Evolutionary conservation across 2,329 filamentous ascomycete species (phyloP).

Genomic region (Geosmithia flava): DNA sequence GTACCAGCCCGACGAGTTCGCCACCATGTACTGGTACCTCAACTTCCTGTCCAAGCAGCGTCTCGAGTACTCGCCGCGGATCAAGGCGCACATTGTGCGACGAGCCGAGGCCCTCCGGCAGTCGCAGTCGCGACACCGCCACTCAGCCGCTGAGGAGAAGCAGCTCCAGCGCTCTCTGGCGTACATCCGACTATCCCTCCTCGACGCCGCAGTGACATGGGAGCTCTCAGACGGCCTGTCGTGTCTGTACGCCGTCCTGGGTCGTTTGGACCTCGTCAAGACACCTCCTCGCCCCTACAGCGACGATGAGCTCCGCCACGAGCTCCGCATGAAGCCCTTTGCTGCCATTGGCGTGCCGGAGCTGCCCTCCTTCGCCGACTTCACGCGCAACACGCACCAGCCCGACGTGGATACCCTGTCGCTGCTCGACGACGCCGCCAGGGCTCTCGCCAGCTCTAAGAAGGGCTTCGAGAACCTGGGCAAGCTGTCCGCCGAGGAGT

Average conservation of each 20-base stretch:
- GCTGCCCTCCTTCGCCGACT: slow-evolving; percentile 52
- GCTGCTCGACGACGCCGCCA: slow-evolving; percentile 32
- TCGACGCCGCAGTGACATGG: slow-evolving; percentile 53
- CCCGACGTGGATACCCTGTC: slow-evolving; percentile 21
- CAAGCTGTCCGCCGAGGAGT: slow-evolving; percentile 35
- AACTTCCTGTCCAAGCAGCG: slow-evolving; percentile 59
- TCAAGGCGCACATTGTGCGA: slow-evolving; percentile 50
- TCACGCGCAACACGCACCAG: slow-evolving; percentile 29
- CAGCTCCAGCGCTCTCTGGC: slow-evolving; percentile 36
- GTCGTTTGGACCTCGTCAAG: slow-evolving; percentile 42
- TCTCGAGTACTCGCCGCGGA: slow-evolving; percentile 58
- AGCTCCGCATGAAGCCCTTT: slow-evolving; percentile 81
- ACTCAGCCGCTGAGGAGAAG: slow-evolving; percentile 17
- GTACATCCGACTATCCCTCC: slow-evolving; percentile 46
- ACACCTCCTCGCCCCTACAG: slow-evolving; percentile 49
- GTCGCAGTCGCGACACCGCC: slow-evolving; percentile 3
- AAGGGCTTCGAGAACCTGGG: slow-evolving; percentile 44
- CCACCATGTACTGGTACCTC: slow-evolving; percentile 86
- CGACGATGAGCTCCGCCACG: slow-evolving; percentile 57
- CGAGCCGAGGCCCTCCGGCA: slow-evolving; percentile 16
- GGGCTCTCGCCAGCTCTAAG: slow-evolving; percentile 32
- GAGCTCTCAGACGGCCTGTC: slow-evolving; percentile 41
- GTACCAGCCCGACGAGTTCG: slow-evolving; percentile 75
- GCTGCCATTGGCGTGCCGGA: slow-evolving; percentile 54
- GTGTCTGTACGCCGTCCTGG: slow-evolving; percentile 54